A percentile compares a stretch with the other conserved stretches of the same genome.
Conservation (phyloP, 2,329 filamentous ascomycete species). For the Coniella lustricola region DNA sequence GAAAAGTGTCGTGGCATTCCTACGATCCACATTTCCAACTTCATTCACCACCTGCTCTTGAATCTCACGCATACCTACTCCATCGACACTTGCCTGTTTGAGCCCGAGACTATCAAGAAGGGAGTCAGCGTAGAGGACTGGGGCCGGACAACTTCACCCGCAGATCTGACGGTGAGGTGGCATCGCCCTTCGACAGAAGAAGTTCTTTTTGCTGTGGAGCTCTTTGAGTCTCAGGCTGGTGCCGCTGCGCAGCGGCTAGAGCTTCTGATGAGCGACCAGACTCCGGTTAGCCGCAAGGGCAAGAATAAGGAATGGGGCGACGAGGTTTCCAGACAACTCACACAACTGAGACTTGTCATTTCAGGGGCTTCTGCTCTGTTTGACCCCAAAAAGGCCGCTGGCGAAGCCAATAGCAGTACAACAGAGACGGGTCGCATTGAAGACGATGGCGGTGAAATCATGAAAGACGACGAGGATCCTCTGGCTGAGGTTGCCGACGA, state of each 20-base stretch:
- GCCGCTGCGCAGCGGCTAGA: constrained; percentile 68
- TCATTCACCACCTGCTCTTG: constrained; percentile 89
- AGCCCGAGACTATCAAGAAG: constrained; percentile 62
- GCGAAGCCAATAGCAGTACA: constrained; percentile 37
- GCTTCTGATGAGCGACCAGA: constrained; percentile 72
- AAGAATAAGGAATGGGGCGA: constrained; percentile 99
- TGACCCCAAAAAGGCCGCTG: constrained; percentile 66
- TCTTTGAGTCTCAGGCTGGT: constrained; percentile 79
- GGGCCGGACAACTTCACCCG: constrained; percentile 69
- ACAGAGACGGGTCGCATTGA: constrained; percentile 46
- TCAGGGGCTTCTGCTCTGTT: constrained; percentile 88
- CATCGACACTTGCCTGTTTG: constrained; percentile 80
- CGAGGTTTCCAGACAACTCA: constrained; percentile 84
- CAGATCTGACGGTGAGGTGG: constrained; percentile 74
- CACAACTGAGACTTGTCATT: constrained; percentile 79
- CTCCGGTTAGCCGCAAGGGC: constrained; percentile 80
- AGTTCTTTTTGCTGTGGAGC: constrained; percentile 78
- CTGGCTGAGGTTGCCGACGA: constrained; percentile 64
- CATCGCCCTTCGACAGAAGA: constrained; percentile 76
- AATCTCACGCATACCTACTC: constrained; percentile 94
- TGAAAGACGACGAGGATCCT: constrained; percentile 45
- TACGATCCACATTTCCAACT: constrained; percentile 94
- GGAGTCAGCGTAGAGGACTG: constrained; percentile 76
- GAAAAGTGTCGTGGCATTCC: constrained; percentile 88
- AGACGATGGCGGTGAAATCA: constrained; percentile 37